Evolutionary conservation across 2,329 filamentous ascomycete species (phyloP).

Genomic region (Teratosphaeria viscida): DNA sequence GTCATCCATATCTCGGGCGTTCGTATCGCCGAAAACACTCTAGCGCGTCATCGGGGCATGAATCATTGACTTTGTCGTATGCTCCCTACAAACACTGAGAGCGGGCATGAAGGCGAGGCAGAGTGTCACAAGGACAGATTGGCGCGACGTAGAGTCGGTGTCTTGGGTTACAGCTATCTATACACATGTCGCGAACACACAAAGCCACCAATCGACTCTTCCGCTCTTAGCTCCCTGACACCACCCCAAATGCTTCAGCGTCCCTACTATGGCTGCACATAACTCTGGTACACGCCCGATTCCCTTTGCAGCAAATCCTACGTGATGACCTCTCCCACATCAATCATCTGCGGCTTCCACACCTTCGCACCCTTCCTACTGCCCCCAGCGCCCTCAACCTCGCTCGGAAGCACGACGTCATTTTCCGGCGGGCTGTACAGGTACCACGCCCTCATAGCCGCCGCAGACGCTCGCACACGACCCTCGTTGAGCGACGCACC

Average conservation of each 20-base stretch:
- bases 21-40: neutral
- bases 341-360: conserved; percentile 48
- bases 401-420: conserved; percentile 41
- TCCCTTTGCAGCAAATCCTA: conserved; percentile 5
- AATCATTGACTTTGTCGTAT: neutral
- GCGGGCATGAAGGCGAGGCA: neutral
- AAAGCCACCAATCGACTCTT: neutral
- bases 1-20: neutral
- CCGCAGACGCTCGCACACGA: conserved; percentile 68
- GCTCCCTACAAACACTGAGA: neutral
- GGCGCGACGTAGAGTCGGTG: neutral
- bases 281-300: neutral
- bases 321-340: conserved; percentile 46
- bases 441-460: conserved; percentile 88
- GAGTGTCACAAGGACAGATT: neutral
- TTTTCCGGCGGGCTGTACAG: conserved; percentile 68
- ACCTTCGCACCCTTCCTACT: conserved; percentile 23
- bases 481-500: conserved; percentile 70
- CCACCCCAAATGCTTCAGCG: neutral
- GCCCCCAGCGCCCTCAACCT: conserved; percentile 23
- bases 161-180: neutral
- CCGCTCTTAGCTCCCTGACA: neutral
- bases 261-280: neutral
- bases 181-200: neutral
- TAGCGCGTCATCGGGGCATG: neutral